Conservation (phyloP, 2,329 filamentous ascomycete genomes). For the Aspergillus chevalieri region DNA sequence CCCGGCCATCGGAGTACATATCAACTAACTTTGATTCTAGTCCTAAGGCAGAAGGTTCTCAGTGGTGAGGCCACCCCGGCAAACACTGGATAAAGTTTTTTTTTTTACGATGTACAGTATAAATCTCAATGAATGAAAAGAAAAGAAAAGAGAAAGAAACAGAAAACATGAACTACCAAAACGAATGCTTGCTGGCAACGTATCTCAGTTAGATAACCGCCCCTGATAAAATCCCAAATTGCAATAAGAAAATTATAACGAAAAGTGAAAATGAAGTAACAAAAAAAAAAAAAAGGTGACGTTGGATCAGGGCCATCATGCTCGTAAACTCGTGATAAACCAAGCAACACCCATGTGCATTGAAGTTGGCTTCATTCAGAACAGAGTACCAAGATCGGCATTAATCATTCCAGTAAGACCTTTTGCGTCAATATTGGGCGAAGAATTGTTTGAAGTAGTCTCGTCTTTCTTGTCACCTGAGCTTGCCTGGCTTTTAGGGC, state of each 20-base stretch:
- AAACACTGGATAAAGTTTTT: constrained; percentile 14
- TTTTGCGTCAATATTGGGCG: constrained; percentile 5
- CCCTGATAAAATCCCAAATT: too few relatives aligned
- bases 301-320: background rate
- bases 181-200: background rate
- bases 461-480: background rate
- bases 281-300: background rate
- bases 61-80: constrained; percentile 35
- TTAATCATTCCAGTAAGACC: constrained; percentile 11
- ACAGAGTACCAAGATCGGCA: constrained; percentile 24
- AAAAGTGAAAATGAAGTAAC: constrained; percentile 1
- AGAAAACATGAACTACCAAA: background rate
- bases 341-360: background rate
- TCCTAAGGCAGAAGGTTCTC: constrained; percentile 49
- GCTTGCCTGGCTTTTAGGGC: background rate
- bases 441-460: constrained; percentile 1
- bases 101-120: background rate
- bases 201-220: too few relatives aligned
- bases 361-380: constrained; percentile 9
- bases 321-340: too few relatives aligned
- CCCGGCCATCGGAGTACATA: background rate
- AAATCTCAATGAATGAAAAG: background rate
- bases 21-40: constrained; percentile 26
- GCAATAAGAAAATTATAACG: background rate
- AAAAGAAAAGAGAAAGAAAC: background rate